Evolutionary conservation across 305 asterid genomes (phyloP), one percentile per base, ranked within the genome.

Genomic region (Fraxinus angustifolia): DNA sequence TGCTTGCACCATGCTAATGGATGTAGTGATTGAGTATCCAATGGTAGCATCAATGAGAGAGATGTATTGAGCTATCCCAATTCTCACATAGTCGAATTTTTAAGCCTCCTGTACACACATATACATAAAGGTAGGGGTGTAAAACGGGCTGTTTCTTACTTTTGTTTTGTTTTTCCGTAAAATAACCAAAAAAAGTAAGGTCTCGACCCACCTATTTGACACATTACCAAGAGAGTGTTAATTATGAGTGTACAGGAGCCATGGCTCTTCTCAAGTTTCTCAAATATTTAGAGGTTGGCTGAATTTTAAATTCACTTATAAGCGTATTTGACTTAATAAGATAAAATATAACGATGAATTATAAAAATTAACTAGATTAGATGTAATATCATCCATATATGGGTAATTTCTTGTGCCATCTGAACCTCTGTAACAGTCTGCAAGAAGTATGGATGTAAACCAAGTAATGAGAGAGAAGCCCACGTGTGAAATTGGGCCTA

Each of bases 401-500:
- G 84, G 83, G 19, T 85, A 83, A 79, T 90, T 92, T 83, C 93
- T 80, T 2, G 60, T 48, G 76, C 95, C 93, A 6, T 85, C 88
- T n/a, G 76, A 70, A 38, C 85, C 87, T 73, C 93, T 80, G 30
- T 92, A 90, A 81, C 90, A 85, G 73, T 92, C 92, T 0, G 93
- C 92, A 23, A 91, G 87, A 1, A 91, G 79, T 36, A 76, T 28
- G 8, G 94, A 38, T 1, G 92, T 91, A 62, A 75, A 89, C 85
- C 90, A 88, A 1, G 94, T 90, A 35, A 91, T 87, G 30, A 86
- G 16, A 0, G 97, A 85, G 70, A 91, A 92, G 6, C 83, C 84
- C 75, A 74, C 0, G 19, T 91, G 85, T 19, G 91, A 58, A 35
- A 82, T 8, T 19, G 91, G 88, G 34, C 95, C 97, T 1, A 88